phyloP scores from a whole-genome alignment of 306 rosid genomes.

The Quercus engelmannii region DNA sequence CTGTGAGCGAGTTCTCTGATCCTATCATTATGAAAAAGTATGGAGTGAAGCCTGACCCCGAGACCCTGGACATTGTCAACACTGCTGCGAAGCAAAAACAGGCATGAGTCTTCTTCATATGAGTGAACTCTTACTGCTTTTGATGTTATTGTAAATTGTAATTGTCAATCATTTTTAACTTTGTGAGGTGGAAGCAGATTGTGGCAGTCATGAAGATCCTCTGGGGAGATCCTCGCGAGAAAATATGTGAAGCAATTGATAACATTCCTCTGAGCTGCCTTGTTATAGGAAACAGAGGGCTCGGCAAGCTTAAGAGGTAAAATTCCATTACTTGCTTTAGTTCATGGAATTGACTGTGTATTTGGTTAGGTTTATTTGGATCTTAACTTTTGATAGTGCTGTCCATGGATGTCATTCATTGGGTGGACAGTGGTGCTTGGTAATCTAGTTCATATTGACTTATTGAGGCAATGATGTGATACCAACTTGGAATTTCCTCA shows the following conservation, averaged over 20 bases:
- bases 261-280: slow-evolving; percentile 48
- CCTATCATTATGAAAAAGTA: slow-evolving; percentile 53
- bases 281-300: slow-evolving; percentile 81
- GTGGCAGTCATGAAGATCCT: slow-evolving; percentile 57
- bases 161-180: neutral
- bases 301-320: slow-evolving; percentile 66
- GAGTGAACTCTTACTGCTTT: neutral
- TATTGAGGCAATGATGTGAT: neutral
- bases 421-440: neutral
- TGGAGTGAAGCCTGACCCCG: slow-evolving; percentile 45
- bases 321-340: neutral
- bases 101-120: slow-evolving; percentile 21
- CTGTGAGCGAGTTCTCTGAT: slow-evolving; percentile 55
- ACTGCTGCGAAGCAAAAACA: slow-evolving; percentile 46
- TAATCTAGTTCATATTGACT: neutral
- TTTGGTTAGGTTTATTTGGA: too few relatives aligned
- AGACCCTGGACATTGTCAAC: slow-evolving; percentile 46
- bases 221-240: slow-evolving; percentile 76
- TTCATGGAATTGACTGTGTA: neutral
- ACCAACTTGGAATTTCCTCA: neutral
- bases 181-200: slow-evolving; percentile 41
- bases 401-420: neutral
- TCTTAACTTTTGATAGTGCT: neutral
- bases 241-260: slow-evolving; percentile 63
- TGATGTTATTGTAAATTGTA: neutral